A percentile compares a stretch with the other conserved stretches of the same genome.
Conservation (phyloP, 2,329 filamentous ascomycete species). For the Hypomyces perniciosus region DNA sequence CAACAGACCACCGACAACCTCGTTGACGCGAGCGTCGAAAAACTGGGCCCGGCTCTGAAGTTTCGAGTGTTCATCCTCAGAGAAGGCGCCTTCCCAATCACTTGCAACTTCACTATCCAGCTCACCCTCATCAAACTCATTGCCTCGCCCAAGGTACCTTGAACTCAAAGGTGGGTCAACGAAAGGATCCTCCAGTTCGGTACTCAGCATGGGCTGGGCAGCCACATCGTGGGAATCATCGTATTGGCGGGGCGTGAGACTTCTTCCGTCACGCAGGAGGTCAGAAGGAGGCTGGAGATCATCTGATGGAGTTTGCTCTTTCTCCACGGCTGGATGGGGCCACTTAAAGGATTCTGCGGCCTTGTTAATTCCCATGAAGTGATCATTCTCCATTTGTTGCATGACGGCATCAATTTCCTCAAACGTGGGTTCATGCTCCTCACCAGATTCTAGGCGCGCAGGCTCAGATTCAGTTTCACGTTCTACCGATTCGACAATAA, state of each 20-base stretch:
- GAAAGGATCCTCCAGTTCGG: conserved; percentile 58
- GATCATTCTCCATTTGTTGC: conserved; percentile 70
- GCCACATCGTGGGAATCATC: conserved; percentile 41
- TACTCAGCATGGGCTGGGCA: conserved; percentile 40
- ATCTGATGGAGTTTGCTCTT: conserved; percentile 44
- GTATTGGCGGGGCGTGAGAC: conserved; percentile 60
- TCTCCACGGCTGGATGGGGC: conserved; percentile 22
- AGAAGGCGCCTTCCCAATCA: conserved; percentile 87
- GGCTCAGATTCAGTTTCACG: conserved; percentile 16
- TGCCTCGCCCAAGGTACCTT: conserved; percentile 46
- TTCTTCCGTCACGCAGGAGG: conserved; percentile 64
- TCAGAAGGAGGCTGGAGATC: conserved; percentile 45
- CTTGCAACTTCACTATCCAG: conserved; percentile 58
- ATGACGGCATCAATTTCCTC: conserved; percentile 92
- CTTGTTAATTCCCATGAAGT: conserved; percentile 68
- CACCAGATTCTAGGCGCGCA: conserved; percentile 14
- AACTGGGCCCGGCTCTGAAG: conserved; percentile 75
- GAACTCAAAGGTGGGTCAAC: conserved; percentile 45
- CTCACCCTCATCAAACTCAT: conserved; percentile 35
- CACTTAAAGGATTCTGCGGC: conserved; percentile 42
- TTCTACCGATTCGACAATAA: conserved; percentile 25
- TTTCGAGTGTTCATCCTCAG: conserved; percentile 77
- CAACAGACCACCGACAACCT: conserved; percentile 72
- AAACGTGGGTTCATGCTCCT: conserved; percentile 42
- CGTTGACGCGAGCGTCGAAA: conserved; percentile 86